Conservation (phyloP, 345 rosid genomes). For the Aquilaria malaccensis region DNA sequence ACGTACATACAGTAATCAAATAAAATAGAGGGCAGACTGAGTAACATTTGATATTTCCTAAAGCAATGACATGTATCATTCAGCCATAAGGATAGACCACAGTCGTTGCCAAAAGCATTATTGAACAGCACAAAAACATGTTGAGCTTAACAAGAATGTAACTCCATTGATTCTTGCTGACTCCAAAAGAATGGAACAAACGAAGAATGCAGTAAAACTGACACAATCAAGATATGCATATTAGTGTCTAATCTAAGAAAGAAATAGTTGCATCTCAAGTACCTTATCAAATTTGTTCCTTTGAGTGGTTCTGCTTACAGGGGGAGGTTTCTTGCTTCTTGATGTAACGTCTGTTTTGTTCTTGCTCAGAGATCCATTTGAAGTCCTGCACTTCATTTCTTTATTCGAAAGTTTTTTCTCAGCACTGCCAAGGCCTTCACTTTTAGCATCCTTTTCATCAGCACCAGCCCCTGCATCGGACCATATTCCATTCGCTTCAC, state of each 20-base stretch:
- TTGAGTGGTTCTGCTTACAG: conserved; percentile 52
- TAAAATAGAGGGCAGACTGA: too few relatives aligned
- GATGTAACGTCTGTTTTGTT: conserved; percentile 40
- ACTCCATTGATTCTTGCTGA: too few relatives aligned
- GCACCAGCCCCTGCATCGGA: conserved; percentile 26
- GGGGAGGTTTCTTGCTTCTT: conserved; percentile 47
- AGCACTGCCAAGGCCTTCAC: conserved; percentile 26
- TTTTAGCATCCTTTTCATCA: conserved; percentile 22
- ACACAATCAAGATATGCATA: neutral
- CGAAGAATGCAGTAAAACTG: too few relatives aligned
- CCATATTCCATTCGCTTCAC: conserved; percentile 28
- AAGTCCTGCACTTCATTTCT: conserved; percentile 44
- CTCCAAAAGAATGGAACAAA: too few relatives aligned
- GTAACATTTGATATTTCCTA: too few relatives aligned
- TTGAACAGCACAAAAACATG: too few relatives aligned
- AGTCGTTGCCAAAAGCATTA: too few relatives aligned
- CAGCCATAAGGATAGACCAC: too few relatives aligned
- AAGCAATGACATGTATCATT: too few relatives aligned
- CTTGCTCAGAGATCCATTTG: conserved; percentile 35
- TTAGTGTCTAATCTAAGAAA: neutral
- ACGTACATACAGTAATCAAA: too few relatives aligned
- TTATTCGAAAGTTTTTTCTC: conserved; percentile 33
- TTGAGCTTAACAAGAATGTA: too few relatives aligned
- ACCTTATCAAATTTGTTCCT: conserved; percentile 70
- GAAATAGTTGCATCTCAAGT: conserved; percentile 6